These are phyloP conservation scores for Aspergillus calidoustus DNA, from an alignment of 2,329 filamentous ascomycete genomes.

Conservation along the genomic window DNA sequence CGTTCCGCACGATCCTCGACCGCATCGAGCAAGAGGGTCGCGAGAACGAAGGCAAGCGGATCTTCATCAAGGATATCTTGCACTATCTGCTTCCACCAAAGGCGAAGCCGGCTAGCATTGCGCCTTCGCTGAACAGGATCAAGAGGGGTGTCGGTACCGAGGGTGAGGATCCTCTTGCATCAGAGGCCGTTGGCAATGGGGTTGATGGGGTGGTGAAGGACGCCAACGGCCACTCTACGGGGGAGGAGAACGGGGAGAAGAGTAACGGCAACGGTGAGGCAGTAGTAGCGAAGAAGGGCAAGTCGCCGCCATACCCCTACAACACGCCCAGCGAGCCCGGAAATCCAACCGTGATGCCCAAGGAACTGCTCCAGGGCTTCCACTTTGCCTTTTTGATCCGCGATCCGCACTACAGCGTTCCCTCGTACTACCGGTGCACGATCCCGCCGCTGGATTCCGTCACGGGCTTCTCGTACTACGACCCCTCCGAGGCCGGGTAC, in stretches of 20 bases:
- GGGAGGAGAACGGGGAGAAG: constrained; percentile 26
- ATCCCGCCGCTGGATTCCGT: constrained; percentile 80
- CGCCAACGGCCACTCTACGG: constrained; percentile 28
- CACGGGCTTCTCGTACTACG: constrained; percentile 86
- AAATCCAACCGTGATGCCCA: constrained; percentile 86
- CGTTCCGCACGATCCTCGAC: constrained; percentile 70
- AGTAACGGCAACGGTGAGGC: background rate
- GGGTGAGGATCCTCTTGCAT: constrained; percentile 23
- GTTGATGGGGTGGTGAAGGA: constrained; percentile 11
- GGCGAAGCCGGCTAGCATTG: constrained; percentile 69
- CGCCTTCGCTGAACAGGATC: constrained; percentile 71
- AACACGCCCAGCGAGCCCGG: constrained; percentile 62
- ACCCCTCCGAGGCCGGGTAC: constrained; percentile 88
- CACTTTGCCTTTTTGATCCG: constrained; percentile 98
- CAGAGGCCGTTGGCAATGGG: constrained; percentile 28
- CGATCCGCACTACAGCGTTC: constrained; percentile 87
- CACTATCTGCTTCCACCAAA: constrained; percentile 86
- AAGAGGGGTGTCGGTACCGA: constrained; percentile 65
- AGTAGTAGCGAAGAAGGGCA: constrained; percentile 2
- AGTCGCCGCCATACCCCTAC: constrained; percentile 62
- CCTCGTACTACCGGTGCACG: constrained; percentile 93
- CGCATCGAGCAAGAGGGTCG: constrained; percentile 71
- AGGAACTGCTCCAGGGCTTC: constrained; percentile 74
- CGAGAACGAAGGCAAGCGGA: constrained; percentile 78
- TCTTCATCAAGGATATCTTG: constrained; percentile 98